phyloP scores from a whole-genome alignment of 1,284 basidiomycete species.

The Xerocomus tenax region DNA sequence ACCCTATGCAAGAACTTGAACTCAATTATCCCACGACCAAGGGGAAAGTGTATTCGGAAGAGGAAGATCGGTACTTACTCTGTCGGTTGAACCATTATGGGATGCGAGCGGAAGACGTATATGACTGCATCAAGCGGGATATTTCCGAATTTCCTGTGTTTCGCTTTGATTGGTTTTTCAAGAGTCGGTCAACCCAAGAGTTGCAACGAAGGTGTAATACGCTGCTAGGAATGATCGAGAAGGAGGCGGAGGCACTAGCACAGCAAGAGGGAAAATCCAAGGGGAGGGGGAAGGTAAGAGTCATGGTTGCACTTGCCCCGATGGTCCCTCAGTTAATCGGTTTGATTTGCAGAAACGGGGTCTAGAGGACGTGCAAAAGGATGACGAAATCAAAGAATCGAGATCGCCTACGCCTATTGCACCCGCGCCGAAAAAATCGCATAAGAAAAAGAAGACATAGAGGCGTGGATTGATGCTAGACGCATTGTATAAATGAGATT shows the following conservation, averaged over 20 bases:
- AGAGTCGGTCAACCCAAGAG: conserved; percentile 87
- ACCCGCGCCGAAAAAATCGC: conserved; percentile 39
- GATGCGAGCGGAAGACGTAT: conserved; percentile 85
- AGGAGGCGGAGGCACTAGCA: conserved; percentile 66
- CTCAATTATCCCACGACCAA: conserved; percentile 92
- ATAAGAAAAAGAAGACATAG: conserved; percentile 49
- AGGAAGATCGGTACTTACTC: conserved; percentile 93
- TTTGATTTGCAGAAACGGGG: conserved; percentile 48
- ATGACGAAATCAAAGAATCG: conserved; percentile 48
- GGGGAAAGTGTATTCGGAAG: conserved; percentile 92
- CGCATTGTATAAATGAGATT: neutral
- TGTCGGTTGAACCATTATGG: conserved; percentile 90
- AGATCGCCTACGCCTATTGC: conserved; percentile 48
- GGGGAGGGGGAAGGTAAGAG: conserved; percentile 54
- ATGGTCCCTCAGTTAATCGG: neutral
- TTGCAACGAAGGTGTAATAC: conserved; percentile 86
- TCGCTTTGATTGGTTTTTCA: conserved; percentile 98
- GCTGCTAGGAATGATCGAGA: conserved; percentile 83
- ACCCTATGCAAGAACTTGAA: conserved; percentile 92
- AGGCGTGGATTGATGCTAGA: neutral
- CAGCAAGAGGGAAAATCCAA: conserved; percentile 62
- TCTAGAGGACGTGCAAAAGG: conserved; percentile 55
- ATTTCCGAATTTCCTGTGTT: conserved; percentile 95
- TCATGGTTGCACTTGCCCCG: neutral
- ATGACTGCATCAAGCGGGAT: conserved; percentile 93